Percentiles rank a stretch among this genome's conserved stretches.
Evolutionary conservation across 192 early-diverging fungal species (phyloP).

Genomic region (Linnemannia hyalina): DNA sequence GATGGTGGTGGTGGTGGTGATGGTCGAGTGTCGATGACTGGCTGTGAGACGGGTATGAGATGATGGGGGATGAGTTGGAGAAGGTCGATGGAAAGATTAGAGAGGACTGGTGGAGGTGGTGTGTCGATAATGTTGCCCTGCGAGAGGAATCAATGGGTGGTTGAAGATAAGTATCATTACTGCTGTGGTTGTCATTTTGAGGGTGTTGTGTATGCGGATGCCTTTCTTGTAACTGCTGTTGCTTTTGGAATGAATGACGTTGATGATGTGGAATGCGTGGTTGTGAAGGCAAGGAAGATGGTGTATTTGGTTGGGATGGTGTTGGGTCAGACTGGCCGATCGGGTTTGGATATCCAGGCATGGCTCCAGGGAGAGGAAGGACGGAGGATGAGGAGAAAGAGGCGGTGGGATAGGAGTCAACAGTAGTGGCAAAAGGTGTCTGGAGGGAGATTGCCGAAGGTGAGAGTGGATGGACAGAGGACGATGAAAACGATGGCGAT

Average conservation of each 20-base stretch:
- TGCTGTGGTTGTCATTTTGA: not conserved
- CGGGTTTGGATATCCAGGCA: not conserved
- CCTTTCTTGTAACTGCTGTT: not conserved
- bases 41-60: not conserved
- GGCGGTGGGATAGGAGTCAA: not conserved
- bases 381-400: not conserved
- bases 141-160: not conserved
- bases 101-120: not conserved
- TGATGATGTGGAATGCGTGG: not conserved
- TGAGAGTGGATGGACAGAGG: not conserved
- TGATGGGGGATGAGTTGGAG: not conserved
- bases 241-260: not conserved
- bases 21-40: not conserved
- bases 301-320: not conserved
- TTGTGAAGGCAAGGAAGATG: not conserved
- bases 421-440: not conserved
- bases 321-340: not conserved
- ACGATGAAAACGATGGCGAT: not conserved
- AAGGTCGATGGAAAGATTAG: not conserved
- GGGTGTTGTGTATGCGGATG: not conserved
- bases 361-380: not conserved
- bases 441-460: not conserved
- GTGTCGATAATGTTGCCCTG: not conserved
- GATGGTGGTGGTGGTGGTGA: not conserved
- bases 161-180: not conserved